Evolutionary conservation across 768 basidiomycete species (phyloP), one percentile per base, ranked within the genome.

Genomic region (Boletus fagicola): DNA sequence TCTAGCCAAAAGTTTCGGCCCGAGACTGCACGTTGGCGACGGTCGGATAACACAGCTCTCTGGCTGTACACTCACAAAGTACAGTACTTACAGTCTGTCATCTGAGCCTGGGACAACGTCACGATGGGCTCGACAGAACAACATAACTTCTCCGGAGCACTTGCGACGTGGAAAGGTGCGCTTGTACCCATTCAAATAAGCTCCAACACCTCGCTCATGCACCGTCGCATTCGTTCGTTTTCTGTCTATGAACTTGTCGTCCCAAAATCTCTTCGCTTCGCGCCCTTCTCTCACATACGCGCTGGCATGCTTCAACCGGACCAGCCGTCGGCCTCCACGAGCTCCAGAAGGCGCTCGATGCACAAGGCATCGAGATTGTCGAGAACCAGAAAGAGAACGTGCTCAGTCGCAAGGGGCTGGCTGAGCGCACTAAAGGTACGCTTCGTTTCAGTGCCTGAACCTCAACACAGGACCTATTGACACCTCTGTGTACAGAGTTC

Each of bases 361-460:
- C 82, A 7, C 96, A 98, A 59, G 95, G 94, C 5, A 81, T 98
- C 35, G 95, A 98, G 74, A 80, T 99, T 15, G 95, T 99, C 22
- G 94, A 98, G 79, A 95, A 95, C 75, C 95, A 98, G 79, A 99
- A 98, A 77, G 96, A 98, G 77, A 93, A 90, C 62, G 81, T 98
- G 45, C 80, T 99, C 3, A 94, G 94, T 11, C 83, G 97, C 43
- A 99, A 98, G 74, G 89, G 87, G 53, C 79, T 99, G 22, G 92
- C 96, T 1, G 97, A 98, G 76, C 88, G 90, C 71, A 99, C 97
- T 0, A 92, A 96, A 78, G 96, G 96, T 91, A 39, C 11, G 28
- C 20, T 52, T 33, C 20, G 2, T 31, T 11, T 7, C 36, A 4
- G 6, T 8, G 18, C 13, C 28, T 24, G 16, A 22, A 10, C 13